Conservation (phyloP, 768 basidiomycete species). For the Chlorophyllum brunneum region DNA sequence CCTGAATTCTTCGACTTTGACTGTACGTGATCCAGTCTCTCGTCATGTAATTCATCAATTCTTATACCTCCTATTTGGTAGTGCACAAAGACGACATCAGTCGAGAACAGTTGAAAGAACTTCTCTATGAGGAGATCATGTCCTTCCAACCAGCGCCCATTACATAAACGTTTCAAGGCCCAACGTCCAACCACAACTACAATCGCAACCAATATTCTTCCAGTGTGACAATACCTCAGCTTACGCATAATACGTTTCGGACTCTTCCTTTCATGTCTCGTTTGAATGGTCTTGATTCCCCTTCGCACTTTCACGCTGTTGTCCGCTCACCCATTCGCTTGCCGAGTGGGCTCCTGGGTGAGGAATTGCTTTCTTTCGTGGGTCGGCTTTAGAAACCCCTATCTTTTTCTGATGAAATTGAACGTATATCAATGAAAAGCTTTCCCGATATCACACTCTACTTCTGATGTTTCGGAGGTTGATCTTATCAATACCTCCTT, state of each 20-base stretch:
- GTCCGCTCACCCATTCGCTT: neutral
- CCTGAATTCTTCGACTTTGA: constrained; percentile 98
- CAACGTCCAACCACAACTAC: neutral
- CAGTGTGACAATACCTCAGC: neutral
- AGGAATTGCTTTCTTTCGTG: no score
- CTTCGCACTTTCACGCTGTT: neutral
- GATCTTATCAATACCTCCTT: no score
- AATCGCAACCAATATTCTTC: neutral
- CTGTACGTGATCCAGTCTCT: constrained; percentile 34
- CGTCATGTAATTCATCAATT: neutral
- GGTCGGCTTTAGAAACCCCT: no score
- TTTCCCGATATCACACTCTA: no score
- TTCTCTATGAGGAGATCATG: constrained; percentile 94
- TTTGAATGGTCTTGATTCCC: neutral
- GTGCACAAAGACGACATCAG: constrained; percentile 96
- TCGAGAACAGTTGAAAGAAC: constrained; percentile 91
- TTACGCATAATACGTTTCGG: no score
- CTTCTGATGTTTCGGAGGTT: no score
- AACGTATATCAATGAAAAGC: no score
- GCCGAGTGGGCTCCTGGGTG: neutral
- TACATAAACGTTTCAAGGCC: constrained; percentile 28
- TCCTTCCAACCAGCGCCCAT: constrained; percentile 64
- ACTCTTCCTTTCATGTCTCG: no score
- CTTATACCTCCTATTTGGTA: constrained; percentile 23
- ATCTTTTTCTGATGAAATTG: no score